Evolutionary conservation across 2,329 filamentous ascomycete species (phyloP), one percentile per base, ranked within the genome.

Genomic region (Didymella glomerata): DNA sequence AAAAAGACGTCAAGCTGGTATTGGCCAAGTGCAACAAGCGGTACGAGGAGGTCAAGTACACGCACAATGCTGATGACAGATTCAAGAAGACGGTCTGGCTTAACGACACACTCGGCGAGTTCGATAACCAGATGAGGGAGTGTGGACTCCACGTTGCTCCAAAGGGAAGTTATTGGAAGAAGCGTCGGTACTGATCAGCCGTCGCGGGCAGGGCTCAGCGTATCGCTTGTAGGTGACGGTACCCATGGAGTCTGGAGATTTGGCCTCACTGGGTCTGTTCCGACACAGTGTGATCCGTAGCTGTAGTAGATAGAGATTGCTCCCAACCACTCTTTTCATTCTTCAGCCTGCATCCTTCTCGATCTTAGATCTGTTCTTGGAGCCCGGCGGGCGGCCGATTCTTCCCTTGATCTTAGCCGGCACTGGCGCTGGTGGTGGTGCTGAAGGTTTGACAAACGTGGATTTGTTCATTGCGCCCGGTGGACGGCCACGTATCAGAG

Each of bases 381-480:
- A 40, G n/a, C 36, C 18, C 28, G 66, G 64, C 24, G 68, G 67
- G 20, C 69, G 60, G 9, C 60, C 64, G 14, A n/a, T 18, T 16
- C 14, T 18, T 9, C 13, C 16, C 11, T 36, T 36, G 16, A 2
- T 14, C 14, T 32, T 32, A 32, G 30, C 30, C 11, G 32, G 16
- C 30, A 14, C 10, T 32, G 30, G 30, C 30, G 27, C 27, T 32
- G 30, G 30, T 32, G 8, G 13, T 8, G 30, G 30, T 32, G 13
- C 30, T 32, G 30, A 14, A 8, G 30, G 30, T 2, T 32, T 32
- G 30, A 4, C 10, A 16, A 25, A n/a, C 18, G 3, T 36, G 32
- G 32, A 8, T 36, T 36, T 36, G 16, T 36, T 36, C 32, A n/a
- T 36, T 36, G 32, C 14, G 14, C 32, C 32, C 28, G 65, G 64